phyloP scores from a whole-genome alignment of 1,284 basidiomycete genomes.

The Malassezia vespertilionis region DNA sequence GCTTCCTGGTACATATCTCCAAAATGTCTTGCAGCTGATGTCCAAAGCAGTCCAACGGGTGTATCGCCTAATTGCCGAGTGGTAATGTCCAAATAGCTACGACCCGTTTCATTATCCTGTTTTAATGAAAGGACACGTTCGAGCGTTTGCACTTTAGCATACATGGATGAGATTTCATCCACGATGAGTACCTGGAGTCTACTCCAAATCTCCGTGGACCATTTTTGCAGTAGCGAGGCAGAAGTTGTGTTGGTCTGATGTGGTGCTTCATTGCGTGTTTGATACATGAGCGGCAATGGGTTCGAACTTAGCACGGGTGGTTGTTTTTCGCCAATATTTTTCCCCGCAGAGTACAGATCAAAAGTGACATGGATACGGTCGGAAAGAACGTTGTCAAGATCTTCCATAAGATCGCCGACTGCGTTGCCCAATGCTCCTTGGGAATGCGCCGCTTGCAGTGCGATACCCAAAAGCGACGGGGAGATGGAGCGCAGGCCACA shows the following conservation, averaged over 20 bases:
- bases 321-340: conserved; percentile 5
- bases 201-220: not conserved
- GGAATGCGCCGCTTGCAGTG: conserved; percentile 8
- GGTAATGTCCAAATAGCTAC: not conserved
- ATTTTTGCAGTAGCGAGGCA: not conserved
- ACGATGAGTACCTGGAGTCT: conserved; percentile 9
- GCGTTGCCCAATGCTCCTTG: not conserved
- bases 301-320: not conserved
- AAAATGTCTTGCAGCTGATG: not conserved
- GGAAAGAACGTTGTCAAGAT: conserved; percentile 7
- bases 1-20: not conserved
- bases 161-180: conserved; percentile 11
- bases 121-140: conserved; percentile 8
- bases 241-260: too few relatives aligned
- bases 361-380: conserved; percentile 4
- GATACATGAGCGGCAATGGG: not conserved
- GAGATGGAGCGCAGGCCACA: conserved; percentile 11
- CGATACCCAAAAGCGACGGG: not conserved
- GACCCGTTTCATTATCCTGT: not conserved
- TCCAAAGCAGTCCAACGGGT: conserved; percentile 5
- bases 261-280: not conserved
- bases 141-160: conserved; percentile 8
- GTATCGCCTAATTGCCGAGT: not conserved
- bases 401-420: conserved; percentile 1
- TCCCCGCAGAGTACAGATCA: conserved; percentile 7